Evolutionary conservation across 1,139 yeast species (phyloP).

Genomic region (Eremothecium gossypii): DNA sequence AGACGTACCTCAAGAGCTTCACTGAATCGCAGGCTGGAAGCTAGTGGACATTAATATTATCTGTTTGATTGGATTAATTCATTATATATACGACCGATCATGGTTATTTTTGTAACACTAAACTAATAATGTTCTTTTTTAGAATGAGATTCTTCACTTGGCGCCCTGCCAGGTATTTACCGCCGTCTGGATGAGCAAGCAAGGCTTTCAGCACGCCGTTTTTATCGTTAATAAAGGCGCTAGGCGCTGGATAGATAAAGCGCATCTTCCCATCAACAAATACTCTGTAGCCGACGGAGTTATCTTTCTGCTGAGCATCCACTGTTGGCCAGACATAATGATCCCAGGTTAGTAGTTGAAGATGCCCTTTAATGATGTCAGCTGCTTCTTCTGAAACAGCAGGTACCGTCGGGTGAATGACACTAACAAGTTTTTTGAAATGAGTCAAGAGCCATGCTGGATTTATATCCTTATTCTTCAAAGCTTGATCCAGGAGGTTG

Average conservation of each 20-base stretch:
- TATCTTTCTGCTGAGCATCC: conserved; percentile 33
- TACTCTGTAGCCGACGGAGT: conserved; percentile 38
- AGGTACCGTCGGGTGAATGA: conserved; percentile 39
- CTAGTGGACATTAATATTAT: conserved; percentile 4
- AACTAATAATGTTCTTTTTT: conserved; percentile 33
- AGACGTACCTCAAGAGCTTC: conserved; percentile 39
- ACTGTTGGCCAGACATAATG: conserved; percentile 52
- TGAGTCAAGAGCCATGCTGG: conserved; percentile 34
- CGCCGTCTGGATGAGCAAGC: conserved; percentile 20
- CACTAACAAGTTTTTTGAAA: conserved; percentile 48
- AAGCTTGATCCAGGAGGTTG: conserved; percentile 39
- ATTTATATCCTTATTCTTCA: conserved; percentile 32
- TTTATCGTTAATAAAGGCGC: conserved; percentile 32
- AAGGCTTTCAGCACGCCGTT: conserved; percentile 32
- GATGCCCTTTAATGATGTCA: conserved; percentile 38
- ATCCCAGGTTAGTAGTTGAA: conserved; percentile 33
- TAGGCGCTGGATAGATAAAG: conserved; percentile 36
- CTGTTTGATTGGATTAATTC: background rate
- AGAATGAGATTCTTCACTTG: conserved; percentile 33
- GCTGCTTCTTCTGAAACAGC: conserved; percentile 76
- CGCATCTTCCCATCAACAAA: conserved; percentile 65
- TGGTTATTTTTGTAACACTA: conserved; percentile 19
- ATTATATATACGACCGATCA: background rate
- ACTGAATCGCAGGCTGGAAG: conserved; percentile 8
- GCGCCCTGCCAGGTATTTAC: conserved; percentile 31